A percentile compares a stretch with the other conserved stretches of the same genome.
phyloP scores from a whole-genome alignment of 208 protist species.

The Porcisia deanei region DNA sequence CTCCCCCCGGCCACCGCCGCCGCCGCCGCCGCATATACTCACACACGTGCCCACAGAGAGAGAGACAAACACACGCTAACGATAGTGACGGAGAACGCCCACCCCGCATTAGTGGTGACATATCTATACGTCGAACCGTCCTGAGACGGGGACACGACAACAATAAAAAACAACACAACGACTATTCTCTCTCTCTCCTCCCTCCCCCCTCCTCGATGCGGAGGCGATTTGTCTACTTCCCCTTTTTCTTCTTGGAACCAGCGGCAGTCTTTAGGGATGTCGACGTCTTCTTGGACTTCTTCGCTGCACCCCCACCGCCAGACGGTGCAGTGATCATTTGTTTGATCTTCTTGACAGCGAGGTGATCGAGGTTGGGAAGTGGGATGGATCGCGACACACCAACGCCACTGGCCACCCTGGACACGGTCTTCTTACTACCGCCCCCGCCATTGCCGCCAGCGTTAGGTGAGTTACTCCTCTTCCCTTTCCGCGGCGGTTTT shows the following conservation, averaged over 20 bases:
- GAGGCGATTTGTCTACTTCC: neutral
- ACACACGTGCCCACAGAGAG: neutral
- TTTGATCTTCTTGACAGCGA: conserved; percentile 24
- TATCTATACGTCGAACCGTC: neutral
- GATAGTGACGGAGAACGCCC: neutral
- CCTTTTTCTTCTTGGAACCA: neutral
- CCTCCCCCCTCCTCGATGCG: neutral
- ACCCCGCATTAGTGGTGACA: conserved; percentile 1
- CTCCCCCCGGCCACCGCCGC: too few relatives aligned
- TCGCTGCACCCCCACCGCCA: neutral
- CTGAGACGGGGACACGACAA: neutral
- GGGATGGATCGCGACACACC: conserved; percentile 31
- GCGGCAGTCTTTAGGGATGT: neutral
- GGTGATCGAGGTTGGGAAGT: conserved; percentile 28
- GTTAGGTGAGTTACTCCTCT: neutral
- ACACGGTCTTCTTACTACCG: neutral
- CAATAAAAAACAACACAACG: neutral
- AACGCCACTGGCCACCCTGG: neutral
- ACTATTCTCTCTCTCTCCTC: neutral
- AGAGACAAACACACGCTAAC: neutral
- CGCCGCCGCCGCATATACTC: neutral
- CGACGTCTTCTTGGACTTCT: conserved; percentile 12
- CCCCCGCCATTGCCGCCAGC: neutral
- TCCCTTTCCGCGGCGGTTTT: neutral
- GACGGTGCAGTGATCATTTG: neutral